A percentile compares a stretch with the other conserved stretches of the same genome.
Evolutionary conservation across 2,329 filamentous ascomycete genomes (phyloP).

Genomic region (Cordyceps tenuipes): DNA sequence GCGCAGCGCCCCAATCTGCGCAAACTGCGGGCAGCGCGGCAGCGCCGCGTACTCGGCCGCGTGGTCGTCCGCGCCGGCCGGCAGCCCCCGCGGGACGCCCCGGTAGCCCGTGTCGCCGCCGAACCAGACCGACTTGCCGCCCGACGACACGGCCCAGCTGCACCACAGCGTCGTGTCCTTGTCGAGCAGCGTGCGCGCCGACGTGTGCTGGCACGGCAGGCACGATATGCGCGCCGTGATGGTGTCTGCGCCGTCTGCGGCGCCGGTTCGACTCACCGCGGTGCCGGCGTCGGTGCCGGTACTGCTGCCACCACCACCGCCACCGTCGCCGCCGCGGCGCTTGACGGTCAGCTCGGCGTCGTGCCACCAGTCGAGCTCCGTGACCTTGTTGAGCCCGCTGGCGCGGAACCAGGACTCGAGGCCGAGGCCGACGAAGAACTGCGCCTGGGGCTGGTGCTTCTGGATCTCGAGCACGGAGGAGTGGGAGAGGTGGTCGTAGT

Average conservation of each 20-base stretch:
- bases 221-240: slow-evolving; percentile 69
- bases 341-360: slow-evolving; percentile 61
- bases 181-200: slow-evolving; percentile 60
- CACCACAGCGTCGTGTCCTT: slow-evolving; percentile 74
- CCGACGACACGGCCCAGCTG: slow-evolving; percentile 72
- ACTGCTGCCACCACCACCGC: not conserved
- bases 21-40: slow-evolving; percentile 76
- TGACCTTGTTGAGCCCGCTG: slow-evolving; percentile 65
- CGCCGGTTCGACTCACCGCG: not conserved
- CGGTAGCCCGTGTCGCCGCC: slow-evolving; percentile 89
- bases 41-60: slow-evolving; percentile 54
- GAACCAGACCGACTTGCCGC: slow-evolving; percentile 75
- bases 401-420: slow-evolving; percentile 74
- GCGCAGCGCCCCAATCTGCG: slow-evolving; percentile 67
- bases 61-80: slow-evolving; percentile 60
- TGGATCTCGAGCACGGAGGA: slow-evolving; percentile 64
- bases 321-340: slow-evolving; percentile 16
- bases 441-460: slow-evolving; percentile 63
- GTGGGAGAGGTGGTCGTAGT: slow-evolving; percentile 87
- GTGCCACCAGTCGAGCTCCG: slow-evolving; percentile 95
- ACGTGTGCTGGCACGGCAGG: slow-evolving; percentile 78
- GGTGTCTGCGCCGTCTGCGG: slow-evolving; percentile 22
- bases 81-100: slow-evolving; percentile 53
- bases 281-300: not conserved
- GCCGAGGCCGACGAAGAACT: slow-evolving; percentile 82